phyloP scores from a whole-genome alignment of 192 early-diverging fungal species.

The Haplosporangium gracile region DNA sequence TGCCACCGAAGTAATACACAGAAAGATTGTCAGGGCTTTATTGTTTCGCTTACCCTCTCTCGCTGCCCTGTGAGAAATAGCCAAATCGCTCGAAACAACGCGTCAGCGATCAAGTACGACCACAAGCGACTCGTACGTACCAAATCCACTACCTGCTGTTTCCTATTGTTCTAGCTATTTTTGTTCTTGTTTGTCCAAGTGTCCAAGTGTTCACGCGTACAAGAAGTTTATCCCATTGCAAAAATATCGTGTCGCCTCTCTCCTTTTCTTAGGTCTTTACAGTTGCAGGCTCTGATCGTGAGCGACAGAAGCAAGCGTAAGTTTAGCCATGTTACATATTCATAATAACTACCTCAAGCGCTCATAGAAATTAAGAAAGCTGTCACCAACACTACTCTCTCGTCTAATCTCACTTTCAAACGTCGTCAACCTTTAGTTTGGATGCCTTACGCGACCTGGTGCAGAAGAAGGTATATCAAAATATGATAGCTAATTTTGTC shows the following conservation, averaged over 20 bases:
- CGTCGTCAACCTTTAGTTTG: not conserved
- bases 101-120: slow-evolving; percentile 37
- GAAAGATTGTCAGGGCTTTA: not conserved
- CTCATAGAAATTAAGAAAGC: not conserved
- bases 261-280: slow-evolving; percentile 22
- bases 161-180: not conserved
- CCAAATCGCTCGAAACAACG: slow-evolving; percentile 23
- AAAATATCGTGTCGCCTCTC: not conserved
- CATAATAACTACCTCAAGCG: not conserved
- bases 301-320: slow-evolving; percentile 32
- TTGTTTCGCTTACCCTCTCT: not conserved
- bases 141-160: not conserved
- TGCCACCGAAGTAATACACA: not conserved
- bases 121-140: slow-evolving; percentile 22
- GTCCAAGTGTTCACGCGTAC: not conserved
- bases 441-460: slow-evolving; percentile 13
- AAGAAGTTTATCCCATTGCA: not conserved
- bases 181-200: not conserved
- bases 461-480: slow-evolving; percentile 2
- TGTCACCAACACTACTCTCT: not conserved
- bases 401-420: not conserved
- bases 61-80: not conserved
- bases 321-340: not conserved
- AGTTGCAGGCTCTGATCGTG: slow-evolving; percentile 13
- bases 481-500: not conserved